Base-by-base conservation (phyloP, 1,284 basidiomycete species). In the Fomitiporia mediterranea region DNA sequence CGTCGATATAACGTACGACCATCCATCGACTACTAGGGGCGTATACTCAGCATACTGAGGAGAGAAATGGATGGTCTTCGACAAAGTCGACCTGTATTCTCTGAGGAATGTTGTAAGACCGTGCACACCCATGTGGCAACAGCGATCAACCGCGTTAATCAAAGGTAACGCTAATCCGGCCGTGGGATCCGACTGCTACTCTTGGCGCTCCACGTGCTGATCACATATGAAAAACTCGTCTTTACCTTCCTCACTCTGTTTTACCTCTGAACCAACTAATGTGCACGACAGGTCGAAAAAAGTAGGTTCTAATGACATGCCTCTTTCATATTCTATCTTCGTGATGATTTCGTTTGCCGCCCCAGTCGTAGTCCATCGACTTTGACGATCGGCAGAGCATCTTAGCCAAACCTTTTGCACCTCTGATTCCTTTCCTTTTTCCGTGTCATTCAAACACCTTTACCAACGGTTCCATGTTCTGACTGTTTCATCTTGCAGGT, bases 31-130 rank as follows among this genome's bases (percentile, higher is more conserved):
- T 1, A 94, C 83, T 59, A 93, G 74, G 8, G 51, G 58, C 38
- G 62, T 60, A 25, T 49, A 48, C 32, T 37, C 55, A 8, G 55
- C 56, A 39, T 62, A 23, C 59, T 40, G 44, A 43, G 57, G 51
- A 51, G 68, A 65, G 62, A 83, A 68, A 30, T 71, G 68, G 34
- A 81, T 63, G 0, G 78, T 75, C 55, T 72, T 75, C 17, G 86
- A 82, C 47, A 92, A 71, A 3, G 74, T 67, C 43, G 80, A 79
- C 49, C 80, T 77, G 65, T 91, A 82, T 67, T 91, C 89, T 60
- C 82, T 82, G 48, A 93, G 76, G 68, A 86, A 94, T 0, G 85
- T 86, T 23, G 88, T 83, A 39, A 94, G 78, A 34, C 91, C 90
- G 69, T 85, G 81, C 30, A 94, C 84, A 55, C 91, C 91, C 91